Evolutionary conservation across 805 yeast genomes (phyloP).

Genomic region (Metschnikowia peoriensis): DNA sequence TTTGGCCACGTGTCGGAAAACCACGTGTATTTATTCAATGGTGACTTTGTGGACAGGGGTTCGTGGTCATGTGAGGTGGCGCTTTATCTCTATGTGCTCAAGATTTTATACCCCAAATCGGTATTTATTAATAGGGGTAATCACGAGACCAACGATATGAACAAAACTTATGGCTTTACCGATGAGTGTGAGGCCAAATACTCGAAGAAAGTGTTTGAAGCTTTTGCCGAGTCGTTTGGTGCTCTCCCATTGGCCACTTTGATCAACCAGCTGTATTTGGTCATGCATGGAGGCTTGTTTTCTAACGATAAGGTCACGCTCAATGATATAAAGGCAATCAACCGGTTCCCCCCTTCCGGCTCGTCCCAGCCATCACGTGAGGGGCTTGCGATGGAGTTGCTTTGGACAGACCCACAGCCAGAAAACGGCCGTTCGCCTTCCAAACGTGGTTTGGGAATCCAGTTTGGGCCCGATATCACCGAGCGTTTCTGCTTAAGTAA

Average conservation of each 20-base stretch:
- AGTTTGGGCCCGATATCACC: conserved; percentile 96
- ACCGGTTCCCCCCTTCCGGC: conserved; percentile 56
- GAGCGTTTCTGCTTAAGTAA: conserved; percentile 70
- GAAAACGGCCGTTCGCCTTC: conserved; percentile 78
- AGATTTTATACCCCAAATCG: conserved; percentile 67
- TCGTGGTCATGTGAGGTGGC: conserved; percentile 99
- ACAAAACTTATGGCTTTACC: conserved; percentile 92
- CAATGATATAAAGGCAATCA: conserved; percentile 68
- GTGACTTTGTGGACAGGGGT: conserved; percentile 97
- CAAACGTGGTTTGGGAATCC: conserved; percentile 92
- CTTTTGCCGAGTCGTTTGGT: conserved; percentile 84
- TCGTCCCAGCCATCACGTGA: conserved; percentile 81
- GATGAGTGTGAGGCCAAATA: conserved; percentile 94
- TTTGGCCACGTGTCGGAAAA: conserved; percentile 68
- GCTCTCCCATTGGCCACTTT: conserved; percentile 83
- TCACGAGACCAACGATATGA: conserved; percentile 97
- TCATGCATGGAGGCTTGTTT: conserved; percentile 95
- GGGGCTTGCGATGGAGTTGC: conserved; percentile 92
- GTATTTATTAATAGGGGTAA: conserved; percentile 88
- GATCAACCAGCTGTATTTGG: conserved; percentile 73
- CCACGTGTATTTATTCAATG: conserved; percentile 86
- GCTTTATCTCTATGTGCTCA: conserved; percentile 69
- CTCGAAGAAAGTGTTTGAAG: conserved; percentile 70
- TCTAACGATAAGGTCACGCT: conserved; percentile 70
- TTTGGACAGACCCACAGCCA: conserved; percentile 96